Base-by-base conservation (phyloP, 208 protist genomes). In the Trypanosoma boissoni region DNA sequence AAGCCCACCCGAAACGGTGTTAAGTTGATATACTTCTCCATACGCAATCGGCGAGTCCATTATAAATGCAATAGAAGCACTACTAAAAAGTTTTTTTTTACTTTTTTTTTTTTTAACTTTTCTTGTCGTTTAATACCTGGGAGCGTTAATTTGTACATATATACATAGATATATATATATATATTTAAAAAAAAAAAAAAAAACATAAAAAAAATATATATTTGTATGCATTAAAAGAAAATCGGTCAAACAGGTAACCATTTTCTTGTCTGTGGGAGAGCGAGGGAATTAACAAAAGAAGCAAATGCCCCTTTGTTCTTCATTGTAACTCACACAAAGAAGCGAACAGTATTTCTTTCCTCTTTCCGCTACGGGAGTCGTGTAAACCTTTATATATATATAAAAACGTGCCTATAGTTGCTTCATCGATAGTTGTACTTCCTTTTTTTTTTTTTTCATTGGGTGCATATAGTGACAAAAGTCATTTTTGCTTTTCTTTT, bases 1-100 rank as follows among this genome's bases (percentile, higher is more conserved):
- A 39, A 99, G 96, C 27, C 97, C 97, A 14, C 84, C 88, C 9
- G 68, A 53, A 31, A 96, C 86, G 21, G 74, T 78, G 75, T 91
- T 94, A 18, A 96, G 80, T 57, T 96, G 83, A 61, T 92, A 95
- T 21, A 95, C 58, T 64, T 92, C 85, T 27, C 49, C 63, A 14
- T 72, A 64, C 3, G 63, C 39, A 6, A 80, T 42, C 18, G 85
- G 88, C 3, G 64, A 68, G 44, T 90, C 67, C 83, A 91, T 91
- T 27, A 36, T 12, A 48, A 26, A 29, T 36, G 12, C 24, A 46
- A 29, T 66, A 6, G 20, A 55, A 42, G n/a, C 0, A n/a, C 10
- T 49, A n/a, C n/a, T n/a, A n/a, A n/a, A n/a, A 43, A 23, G 43
- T 55, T 32, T 53, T 1, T 31, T 51, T 1, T 42, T 58, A 44